phyloP scores from a whole-genome alignment of 441 rosid genomes.

The Arabidopsis hybrid region DNA sequence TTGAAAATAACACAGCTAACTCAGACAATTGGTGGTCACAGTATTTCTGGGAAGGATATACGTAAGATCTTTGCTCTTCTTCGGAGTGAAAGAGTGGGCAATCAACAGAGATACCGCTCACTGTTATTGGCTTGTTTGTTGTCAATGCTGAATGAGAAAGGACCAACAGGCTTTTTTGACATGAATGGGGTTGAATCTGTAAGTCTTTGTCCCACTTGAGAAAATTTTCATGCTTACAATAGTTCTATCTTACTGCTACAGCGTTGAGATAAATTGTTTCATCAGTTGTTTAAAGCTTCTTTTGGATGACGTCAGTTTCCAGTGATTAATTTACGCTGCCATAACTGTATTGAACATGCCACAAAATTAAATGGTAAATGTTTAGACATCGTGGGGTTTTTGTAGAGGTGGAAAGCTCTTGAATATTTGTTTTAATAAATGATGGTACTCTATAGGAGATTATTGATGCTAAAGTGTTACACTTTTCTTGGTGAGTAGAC shows the following conservation, averaged over 20 bases:
- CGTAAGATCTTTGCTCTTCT: constrained; percentile 98
- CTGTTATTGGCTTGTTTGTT: constrained; percentile 78
- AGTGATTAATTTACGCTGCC: constrained; percentile 4
- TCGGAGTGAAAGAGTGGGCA: constrained; percentile 95
- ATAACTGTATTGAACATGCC: constrained; percentile 22
- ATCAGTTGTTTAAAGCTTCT: constrained; percentile 12
- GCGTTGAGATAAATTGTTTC: background rate
- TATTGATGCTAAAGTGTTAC: constrained; percentile 27
- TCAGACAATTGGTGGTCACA: constrained; percentile 98
- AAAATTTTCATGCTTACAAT: constrained; percentile 21
- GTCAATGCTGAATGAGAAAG: constrained; percentile 99
- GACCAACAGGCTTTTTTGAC: constrained; percentile 98
- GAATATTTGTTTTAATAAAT: constrained; percentile 21
- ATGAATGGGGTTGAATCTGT: constrained; percentile 93
- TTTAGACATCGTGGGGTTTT: constrained; percentile 26
- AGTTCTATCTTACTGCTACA: constrained; percentile 10
- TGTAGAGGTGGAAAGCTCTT: constrained; percentile 19
- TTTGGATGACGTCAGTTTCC: constrained; percentile 18
- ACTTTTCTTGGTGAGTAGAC: constrained; percentile 32
- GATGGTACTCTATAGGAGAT: constrained; percentile 26
- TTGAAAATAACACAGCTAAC: constrained; percentile 90
- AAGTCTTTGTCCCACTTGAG: constrained; percentile 50
- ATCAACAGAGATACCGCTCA: constrained; percentile 85
- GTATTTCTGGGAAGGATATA: constrained; percentile 99
- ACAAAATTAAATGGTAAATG: constrained; percentile 16